Base-by-base conservation (phyloP, 2,329 filamentous ascomycete species). In the Colletotrichum echinochloae region DNA sequence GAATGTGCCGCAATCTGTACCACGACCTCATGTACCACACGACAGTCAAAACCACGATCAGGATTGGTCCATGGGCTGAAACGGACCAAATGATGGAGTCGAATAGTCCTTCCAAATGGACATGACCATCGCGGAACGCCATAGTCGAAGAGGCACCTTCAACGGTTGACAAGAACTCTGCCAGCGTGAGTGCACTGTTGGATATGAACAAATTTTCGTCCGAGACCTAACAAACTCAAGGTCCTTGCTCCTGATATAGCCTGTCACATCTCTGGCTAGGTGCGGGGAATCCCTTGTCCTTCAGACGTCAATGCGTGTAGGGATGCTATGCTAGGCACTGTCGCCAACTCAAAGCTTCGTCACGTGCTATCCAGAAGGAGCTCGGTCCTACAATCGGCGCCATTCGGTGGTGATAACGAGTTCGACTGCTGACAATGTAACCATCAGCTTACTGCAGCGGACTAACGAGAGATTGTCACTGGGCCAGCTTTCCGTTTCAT, bases 1-100 rank as follows among this genome's bases (percentile, higher is more conserved):
- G 79, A 14, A 81, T 65, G 52, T 80, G 77, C 1, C 75, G 78
- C 26, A 81, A 73, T 20, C 77, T 77, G 46, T 77, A 73, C 78
- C 78, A 80, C 1, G 67, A 66, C 1, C 0, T 26, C 1, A 57
- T 48, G 26, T 66, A 70, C 67, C 67, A 70, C 26, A 35, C 16
- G 4, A 49, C 26, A 1, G 61, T 3, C 28, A 57, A 18, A 2
- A 26, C 30, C 4, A 70, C 9, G 8, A 33, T 30, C 9, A 48
- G n/a, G 11, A 30, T 20, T n/a, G 30, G 14, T 2, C 2, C 28
- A 8, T 28, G 0, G 0, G 30, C 7, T 33, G 30, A 8, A 12
- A 35, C 7, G 3, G 9, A 5, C 8, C 16, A 2, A 9, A 33
- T 5, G 3, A 30, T 6, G 28, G 49, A 8, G 35, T 33, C 9